Evolutionary conservation across 148 eudicot species (phyloP).

Genomic region (Diospyros lotus): DNA sequence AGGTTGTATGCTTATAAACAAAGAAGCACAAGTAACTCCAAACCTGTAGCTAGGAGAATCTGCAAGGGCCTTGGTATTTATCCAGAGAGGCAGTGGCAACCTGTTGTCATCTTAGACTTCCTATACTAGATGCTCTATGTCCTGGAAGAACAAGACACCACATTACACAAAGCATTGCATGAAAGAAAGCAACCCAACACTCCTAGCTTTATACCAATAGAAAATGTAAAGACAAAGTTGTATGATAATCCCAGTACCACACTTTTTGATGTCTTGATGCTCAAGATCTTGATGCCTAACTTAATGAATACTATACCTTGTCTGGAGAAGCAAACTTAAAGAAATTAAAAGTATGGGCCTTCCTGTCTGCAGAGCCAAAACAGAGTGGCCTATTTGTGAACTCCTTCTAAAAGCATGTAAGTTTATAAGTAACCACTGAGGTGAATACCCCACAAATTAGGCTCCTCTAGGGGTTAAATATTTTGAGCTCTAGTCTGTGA

Average conservation of each 20-base stretch:
- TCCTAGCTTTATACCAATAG: slow-evolving; percentile 24
- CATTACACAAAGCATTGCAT: slow-evolving; percentile 11
- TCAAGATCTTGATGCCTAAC: slow-evolving; percentile 40
- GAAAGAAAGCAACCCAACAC: slow-evolving; percentile 16
- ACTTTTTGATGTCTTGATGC: slow-evolving; percentile 9
- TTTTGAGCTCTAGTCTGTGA: too few species aligned
- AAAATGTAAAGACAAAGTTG: slow-evolving; percentile 25
- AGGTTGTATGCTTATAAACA: too few species aligned
- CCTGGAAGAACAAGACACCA: slow-evolving; percentile 30
- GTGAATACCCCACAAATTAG: too few species aligned
- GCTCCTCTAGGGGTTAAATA: too few species aligned
- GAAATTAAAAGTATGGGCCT: slow-evolving; percentile 34
- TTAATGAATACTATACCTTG: slow-evolving; percentile 54
- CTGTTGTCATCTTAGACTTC: too few species aligned
- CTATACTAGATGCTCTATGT: slow-evolving; percentile 13
- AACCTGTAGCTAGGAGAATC: slow-evolving; percentile 19
- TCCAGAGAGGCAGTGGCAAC: too few species aligned
- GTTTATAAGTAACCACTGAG: too few species aligned
- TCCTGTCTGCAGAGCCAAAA: slow-evolving; percentile 12
- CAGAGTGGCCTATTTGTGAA: too few species aligned
- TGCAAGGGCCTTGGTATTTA: background rate
- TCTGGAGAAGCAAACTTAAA: slow-evolving; percentile 31
- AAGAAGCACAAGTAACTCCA: background rate
- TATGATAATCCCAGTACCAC: slow-evolving; percentile 27
- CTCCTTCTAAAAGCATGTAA: slow-evolving; percentile 6